Base-by-base conservation (phyloP, 176 grass and related monocot species). In the Neostapfia colusana region DNA sequence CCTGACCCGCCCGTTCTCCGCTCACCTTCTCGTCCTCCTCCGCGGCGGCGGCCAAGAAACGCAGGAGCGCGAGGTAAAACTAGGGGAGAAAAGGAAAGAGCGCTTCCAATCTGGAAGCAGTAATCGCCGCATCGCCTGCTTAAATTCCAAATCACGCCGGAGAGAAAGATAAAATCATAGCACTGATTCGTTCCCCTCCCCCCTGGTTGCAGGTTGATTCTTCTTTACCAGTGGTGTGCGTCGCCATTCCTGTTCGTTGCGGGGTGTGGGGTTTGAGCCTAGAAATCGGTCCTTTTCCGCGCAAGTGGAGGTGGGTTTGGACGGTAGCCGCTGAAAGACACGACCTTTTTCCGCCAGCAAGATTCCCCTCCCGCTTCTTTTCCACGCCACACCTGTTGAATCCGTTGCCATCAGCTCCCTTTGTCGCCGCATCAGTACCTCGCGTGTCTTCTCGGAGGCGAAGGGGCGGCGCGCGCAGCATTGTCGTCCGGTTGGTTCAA, bases 281-380 rank as follows among this genome's bases (percentile, higher is more conserved):
- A 38, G 31, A 78, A 39, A 39, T 53, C 75, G 45, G 34, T 39
- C 61, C 61, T 66, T 78, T 39, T 78, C 60, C 14, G 75, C 45
- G 28, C 61, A 25, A 65, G 45, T 57, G 62, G 67, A 74, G 43
- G 43, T 45, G 27, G 31, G 55, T 74, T 88, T 55, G 64, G 70
- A 39, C 20, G 18, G 62, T 2, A 24, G 42, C 59, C 61, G 68
- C 85, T 41, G 34, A 66, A 72, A 77, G 55, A 82, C 50, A 73
- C 8, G 38, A 3, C 38, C 65, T 45, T 78, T 78, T 59, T 31
- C 1, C 3, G 17, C 37, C 24, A 14, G 24, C 75, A 10, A 79
- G 75, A 84, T 88, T 79, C 75, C 57, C 48, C 26, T 39, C 37
- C 81, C 37, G 86, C 86, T 72, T 88, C 75, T 28, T 55, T 79